These are phyloP conservation scores for Aschersonia sp. DNA, from an alignment of 2,329 filamentous ascomycete genomes.

Conservation along the genomic window DNA sequence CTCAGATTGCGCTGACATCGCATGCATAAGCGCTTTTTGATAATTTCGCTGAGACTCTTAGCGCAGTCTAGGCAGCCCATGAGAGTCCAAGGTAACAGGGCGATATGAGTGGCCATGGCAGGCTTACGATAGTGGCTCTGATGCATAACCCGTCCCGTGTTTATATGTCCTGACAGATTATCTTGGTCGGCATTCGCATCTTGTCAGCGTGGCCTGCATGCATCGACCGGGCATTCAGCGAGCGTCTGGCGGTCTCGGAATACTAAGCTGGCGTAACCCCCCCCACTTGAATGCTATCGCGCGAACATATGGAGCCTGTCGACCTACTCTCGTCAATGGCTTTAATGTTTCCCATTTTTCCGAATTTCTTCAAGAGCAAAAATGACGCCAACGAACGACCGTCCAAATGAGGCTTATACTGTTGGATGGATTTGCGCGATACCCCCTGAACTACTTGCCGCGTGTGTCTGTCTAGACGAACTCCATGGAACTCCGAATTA, in stretches of 20 bases:
- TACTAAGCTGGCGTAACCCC: not conserved
- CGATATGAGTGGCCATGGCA: not conserved
- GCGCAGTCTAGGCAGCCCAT: not conserved
- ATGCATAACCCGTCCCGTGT: not conserved
- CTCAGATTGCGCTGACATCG: not conserved
- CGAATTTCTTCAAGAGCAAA: not conserved
- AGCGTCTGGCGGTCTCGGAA: not conserved
- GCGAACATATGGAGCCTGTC: not conserved
- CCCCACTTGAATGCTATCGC: not conserved
- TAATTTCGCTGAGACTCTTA: not conserved
- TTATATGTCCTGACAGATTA: not conserved
- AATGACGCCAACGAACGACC: not conserved
- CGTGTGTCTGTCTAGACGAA: constrained; percentile 18
- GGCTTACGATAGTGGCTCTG: not conserved
- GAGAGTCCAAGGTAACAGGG: not conserved
- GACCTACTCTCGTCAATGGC: not conserved
- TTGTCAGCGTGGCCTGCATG: not conserved
- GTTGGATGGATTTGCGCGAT: no score
- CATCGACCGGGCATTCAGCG: not conserved
- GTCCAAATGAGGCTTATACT: no score
- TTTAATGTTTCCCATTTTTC: no score
- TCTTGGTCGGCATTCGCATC: not conserved
- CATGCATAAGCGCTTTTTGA: not conserved
- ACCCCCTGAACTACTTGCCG: no score
- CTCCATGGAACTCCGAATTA: constrained; percentile 8